A percentile compares a stretch with the other conserved stretches of the same genome.
Conservation (phyloP, 345 rosid genomes). For the Clausena lansium region DNA sequence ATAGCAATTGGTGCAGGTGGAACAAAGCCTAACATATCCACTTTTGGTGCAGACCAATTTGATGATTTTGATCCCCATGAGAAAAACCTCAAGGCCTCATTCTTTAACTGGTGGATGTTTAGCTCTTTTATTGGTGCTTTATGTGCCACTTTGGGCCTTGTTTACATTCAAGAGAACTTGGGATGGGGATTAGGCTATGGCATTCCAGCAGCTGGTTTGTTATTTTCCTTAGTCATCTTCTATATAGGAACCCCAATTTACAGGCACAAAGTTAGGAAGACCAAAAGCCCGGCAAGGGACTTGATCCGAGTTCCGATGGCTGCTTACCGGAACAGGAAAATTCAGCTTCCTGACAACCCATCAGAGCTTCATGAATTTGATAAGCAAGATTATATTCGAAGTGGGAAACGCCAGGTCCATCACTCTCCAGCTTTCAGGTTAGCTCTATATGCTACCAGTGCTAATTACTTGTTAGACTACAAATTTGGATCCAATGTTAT, state of each 20-base stretch:
- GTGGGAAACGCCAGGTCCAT: conserved; percentile 60
- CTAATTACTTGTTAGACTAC: not conserved
- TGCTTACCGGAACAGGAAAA: conserved; percentile 62
- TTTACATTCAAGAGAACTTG: conserved; percentile 83
- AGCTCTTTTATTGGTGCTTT: conserved; percentile 80
- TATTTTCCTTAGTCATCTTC: conserved; percentile 64
- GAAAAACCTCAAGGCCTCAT: conserved; percentile 68
- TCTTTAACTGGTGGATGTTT: conserved; percentile 99
- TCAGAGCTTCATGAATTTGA: conserved; percentile 64
- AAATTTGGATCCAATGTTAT: too few species aligned
- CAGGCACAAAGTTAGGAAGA: conserved; percentile 64
- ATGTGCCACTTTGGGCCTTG: conserved; percentile 72
- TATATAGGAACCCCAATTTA: conserved; percentile 80
- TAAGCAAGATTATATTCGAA: conserved; percentile 44
- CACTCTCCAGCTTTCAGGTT: conserved; percentile 72
- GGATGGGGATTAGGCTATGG: conserved; percentile 95
- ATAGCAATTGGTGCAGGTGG: conserved; percentile 89
- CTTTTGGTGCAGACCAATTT: conserved; percentile 96
- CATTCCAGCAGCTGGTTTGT: conserved; percentile 70
- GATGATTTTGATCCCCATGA: conserved; percentile 59
- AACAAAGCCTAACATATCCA: conserved; percentile 89
- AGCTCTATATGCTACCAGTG: not conserved
- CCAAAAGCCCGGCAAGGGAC: conserved; percentile 62
- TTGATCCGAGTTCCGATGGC: conserved; percentile 50
- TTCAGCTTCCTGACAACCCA: conserved; percentile 45